These are phyloP conservation scores for Ephemerocybe angulata DNA, from an alignment of 768 basidiomycete genomes.

Conservation along the genomic window DNA sequence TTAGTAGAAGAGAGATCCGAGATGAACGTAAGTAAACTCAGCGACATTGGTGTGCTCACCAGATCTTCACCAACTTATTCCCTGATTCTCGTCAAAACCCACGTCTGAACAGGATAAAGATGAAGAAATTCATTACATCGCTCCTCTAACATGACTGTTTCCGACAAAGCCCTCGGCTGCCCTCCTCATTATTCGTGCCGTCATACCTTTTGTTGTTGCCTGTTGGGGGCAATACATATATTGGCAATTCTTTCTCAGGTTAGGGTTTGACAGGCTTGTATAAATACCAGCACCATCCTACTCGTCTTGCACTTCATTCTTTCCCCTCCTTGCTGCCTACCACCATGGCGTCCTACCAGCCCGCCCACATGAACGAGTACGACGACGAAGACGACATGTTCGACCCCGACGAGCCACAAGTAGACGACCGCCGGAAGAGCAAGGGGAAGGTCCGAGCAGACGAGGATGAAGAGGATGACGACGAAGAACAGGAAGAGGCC, in stretches of 20 bases:
- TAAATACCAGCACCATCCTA: conserved; percentile 3
- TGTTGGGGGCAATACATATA: background rate
- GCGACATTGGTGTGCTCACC: too few species aligned
- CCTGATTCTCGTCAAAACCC: too few species aligned
- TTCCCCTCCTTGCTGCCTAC: conserved; percentile 10
- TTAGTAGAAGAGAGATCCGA: too few species aligned
- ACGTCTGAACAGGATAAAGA: too few species aligned
- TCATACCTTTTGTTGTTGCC: too few species aligned
- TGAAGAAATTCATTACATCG: too few species aligned
- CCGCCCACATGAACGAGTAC: conserved; percentile 35
- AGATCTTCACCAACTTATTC: too few species aligned
- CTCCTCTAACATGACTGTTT: too few species aligned
- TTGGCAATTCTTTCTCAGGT: background rate
- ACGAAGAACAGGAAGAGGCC: conserved; percentile 37
- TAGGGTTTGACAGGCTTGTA: conserved; percentile 7
- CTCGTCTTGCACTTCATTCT: background rate
- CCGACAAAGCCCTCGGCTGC: too few species aligned
- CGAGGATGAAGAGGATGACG: conserved; percentile 38
- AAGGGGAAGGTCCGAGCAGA: conserved; percentile 45
- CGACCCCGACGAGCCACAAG: conserved; percentile 37
- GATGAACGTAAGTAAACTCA: too few species aligned
- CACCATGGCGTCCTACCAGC: conserved; percentile 44
- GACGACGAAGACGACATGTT: conserved; percentile 41
- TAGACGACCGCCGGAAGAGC: conserved; percentile 33
- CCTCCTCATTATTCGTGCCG: too few species aligned